These are phyloP conservation scores for Psilocybe subaeruginosa DNA, from an alignment of 768 basidiomycete species.

Conservation along the genomic window DNA sequence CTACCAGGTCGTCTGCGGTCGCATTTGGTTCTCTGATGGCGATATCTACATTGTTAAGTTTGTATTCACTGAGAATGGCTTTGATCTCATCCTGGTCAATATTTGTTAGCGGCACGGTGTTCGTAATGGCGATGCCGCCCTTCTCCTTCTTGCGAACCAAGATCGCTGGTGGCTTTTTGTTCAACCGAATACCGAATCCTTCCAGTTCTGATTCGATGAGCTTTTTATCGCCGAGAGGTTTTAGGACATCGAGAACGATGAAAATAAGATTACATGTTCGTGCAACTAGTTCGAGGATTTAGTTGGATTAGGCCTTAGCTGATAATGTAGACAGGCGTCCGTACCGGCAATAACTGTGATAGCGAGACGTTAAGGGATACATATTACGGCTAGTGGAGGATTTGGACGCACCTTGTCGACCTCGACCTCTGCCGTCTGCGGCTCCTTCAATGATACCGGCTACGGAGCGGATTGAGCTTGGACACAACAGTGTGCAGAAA, in stretches of 20 bases:
- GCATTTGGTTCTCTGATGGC: constrained; percentile 92
- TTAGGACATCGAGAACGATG: constrained; percentile 96
- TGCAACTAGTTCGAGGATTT: constrained; percentile 62
- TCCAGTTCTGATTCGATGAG: constrained; percentile 93
- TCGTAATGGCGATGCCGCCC: constrained; percentile 93
- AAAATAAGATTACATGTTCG: constrained; percentile 98
- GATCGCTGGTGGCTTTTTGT: constrained; percentile 92
- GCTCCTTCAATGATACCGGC: constrained; percentile 99
- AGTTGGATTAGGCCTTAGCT: constrained; percentile 12
- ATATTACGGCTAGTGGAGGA: neutral
- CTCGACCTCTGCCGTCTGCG: constrained; percentile 93
- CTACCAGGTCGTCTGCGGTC: constrained; percentile 94
- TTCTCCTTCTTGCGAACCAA: constrained; percentile 85
- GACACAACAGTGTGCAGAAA: neutral
- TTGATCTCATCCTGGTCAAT: constrained; percentile 97
- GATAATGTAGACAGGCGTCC: constrained; percentile 22
- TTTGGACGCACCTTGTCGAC: constrained; percentile 77
- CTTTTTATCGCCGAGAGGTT: constrained; percentile 95
- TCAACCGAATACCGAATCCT: constrained; percentile 96
- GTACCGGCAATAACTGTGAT: constrained; percentile 75
- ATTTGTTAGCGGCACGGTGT: constrained; percentile 94
- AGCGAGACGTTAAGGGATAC: constrained; percentile 6
- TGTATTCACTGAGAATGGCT: constrained; percentile 93
- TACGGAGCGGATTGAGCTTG: constrained; percentile 27
- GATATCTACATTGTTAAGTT: constrained; percentile 85